Base-by-base conservation (phyloP, 768 basidiomycete species). In the Stropharia rugosoannulata region DNA sequence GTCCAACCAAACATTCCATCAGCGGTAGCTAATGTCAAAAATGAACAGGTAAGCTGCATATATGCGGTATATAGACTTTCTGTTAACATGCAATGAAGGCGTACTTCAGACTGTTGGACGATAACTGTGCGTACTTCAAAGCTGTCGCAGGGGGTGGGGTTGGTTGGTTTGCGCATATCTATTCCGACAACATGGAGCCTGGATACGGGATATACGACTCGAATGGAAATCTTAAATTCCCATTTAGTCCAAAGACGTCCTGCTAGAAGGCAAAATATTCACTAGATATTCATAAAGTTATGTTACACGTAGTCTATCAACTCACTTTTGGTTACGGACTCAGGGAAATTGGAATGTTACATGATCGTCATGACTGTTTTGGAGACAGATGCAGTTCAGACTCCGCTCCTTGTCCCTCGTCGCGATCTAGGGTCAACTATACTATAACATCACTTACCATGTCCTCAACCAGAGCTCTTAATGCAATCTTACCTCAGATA, bases 101-200 rank as follows among this genome's bases (percentile, higher is more conserved):
- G 54, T 91, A 90, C 63, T 90, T 75, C 58, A 68, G 69, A 16
- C 67, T 91, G 11, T 78, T 91, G 13, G 87, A 92, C 59, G 66
- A 73, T 1, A 79, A 86, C 52, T 91, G 89, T 63, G 62, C 72
- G 9, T 76, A 83, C 61, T 75, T 91, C 63, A 91, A 91, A 69
- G 63, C 59, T 0, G 80, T 80, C 22, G 64, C 70, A 13, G 80
- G 79, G 2, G 87, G 87, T 18, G 87, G 87, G 19, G 72, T 90
- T 36, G 87, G 89, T 10, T 92, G 89, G 90, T 92, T 92, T 62
- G 87, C 86, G 25, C 90, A 91, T 65, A 84, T 90, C 51, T 90
- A 90, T 63, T 83, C 84, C 1, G 90, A 90, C 63, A 56, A 68
- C 57, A 78, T 83, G 62, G 78, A 80, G 62, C 83, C 85, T 15